Conservation (phyloP, 2,329 filamentous ascomycete species). For the Ascochyta lentis region DNA sequence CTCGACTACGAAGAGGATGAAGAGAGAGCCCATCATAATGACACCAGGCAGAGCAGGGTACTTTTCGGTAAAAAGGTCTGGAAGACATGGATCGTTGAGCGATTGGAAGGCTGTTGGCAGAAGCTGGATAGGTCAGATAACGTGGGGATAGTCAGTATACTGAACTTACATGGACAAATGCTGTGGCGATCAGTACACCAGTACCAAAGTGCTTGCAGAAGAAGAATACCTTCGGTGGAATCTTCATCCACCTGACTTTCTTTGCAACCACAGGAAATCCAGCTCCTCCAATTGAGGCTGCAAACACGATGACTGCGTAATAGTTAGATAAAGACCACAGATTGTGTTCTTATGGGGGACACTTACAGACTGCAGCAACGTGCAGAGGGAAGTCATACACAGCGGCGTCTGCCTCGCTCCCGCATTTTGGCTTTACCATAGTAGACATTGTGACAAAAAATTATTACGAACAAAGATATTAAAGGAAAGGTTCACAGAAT, state of each 20-base stretch:
- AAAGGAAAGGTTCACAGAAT: conserved; percentile 23
- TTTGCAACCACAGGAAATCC: conserved; percentile 51
- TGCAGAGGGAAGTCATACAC: conserved; percentile 48
- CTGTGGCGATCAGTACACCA: conserved; percentile 83
- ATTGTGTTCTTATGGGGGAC: not conserved
- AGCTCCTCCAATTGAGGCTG: conserved; percentile 45
- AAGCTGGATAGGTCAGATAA: conserved; percentile 45
- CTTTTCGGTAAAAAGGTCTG: conserved; percentile 64
- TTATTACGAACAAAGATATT: conserved; percentile 22
- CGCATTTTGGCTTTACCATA: conserved; percentile 45
- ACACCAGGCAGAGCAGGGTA: conserved; percentile 69
- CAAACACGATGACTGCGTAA: conserved; percentile 46
- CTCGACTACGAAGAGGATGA: conserved; percentile 67
- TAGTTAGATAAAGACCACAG: conserved; percentile 18
- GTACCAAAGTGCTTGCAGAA: conserved; percentile 71
- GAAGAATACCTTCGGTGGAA: conserved; percentile 65
- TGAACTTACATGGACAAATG: conserved; percentile 71
- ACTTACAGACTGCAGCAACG: conserved; percentile 49
- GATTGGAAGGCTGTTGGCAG: conserved; percentile 65
- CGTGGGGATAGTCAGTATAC: not conserved
- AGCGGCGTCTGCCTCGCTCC: conserved; percentile 37
- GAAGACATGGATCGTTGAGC: conserved; percentile 59
- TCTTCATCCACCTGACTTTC: conserved; percentile 65
- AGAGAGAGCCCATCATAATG: conserved; percentile 70
- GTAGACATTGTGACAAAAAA: conserved; percentile 29